Evolutionary conservation across 176 grass and related monocot species (phyloP).

Genomic region (Raddia guianensis): DNA sequence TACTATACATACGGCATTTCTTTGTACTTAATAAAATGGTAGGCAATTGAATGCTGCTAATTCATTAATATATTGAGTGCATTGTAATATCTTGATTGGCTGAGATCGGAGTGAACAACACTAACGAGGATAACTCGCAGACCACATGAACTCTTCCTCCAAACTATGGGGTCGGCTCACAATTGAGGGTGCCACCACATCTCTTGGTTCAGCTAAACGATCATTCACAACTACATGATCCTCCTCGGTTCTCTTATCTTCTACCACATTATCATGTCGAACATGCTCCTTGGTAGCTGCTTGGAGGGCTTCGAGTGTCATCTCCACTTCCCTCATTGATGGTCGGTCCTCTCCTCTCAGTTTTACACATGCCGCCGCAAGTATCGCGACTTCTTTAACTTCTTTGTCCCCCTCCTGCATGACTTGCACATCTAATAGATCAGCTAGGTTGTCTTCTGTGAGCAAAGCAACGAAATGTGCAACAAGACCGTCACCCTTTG

Average conservation of each 20-base stretch:
- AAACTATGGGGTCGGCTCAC: too few relatives aligned
- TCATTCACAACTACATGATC: too few relatives aligned
- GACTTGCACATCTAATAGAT: neutral
- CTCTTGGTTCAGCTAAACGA: too few relatives aligned
- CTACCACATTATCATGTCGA: neutral
- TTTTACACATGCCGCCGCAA: neutral
- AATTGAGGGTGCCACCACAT: too few relatives aligned
- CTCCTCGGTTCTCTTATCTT: neutral
- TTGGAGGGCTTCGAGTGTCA: neutral
- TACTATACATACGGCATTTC: too few relatives aligned
- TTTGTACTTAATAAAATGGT: too few relatives aligned
- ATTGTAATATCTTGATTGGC: too few relatives aligned
- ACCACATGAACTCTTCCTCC: too few relatives aligned
- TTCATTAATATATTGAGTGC: too few relatives aligned
- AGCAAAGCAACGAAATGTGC: neutral
- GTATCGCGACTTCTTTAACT: neutral
- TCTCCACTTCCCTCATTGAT: neutral
- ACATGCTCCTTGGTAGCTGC: neutral
- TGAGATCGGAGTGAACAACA: too few relatives aligned
- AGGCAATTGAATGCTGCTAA: too few relatives aligned
- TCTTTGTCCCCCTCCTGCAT: neutral
- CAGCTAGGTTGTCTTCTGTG: neutral
- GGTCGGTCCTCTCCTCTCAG: neutral
- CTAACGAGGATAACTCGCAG: too few relatives aligned
- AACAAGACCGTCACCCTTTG: neutral